Conservation (phyloP, 495 filamentous ascomycete species). For the Pseudevernia furfuracea region DNA sequence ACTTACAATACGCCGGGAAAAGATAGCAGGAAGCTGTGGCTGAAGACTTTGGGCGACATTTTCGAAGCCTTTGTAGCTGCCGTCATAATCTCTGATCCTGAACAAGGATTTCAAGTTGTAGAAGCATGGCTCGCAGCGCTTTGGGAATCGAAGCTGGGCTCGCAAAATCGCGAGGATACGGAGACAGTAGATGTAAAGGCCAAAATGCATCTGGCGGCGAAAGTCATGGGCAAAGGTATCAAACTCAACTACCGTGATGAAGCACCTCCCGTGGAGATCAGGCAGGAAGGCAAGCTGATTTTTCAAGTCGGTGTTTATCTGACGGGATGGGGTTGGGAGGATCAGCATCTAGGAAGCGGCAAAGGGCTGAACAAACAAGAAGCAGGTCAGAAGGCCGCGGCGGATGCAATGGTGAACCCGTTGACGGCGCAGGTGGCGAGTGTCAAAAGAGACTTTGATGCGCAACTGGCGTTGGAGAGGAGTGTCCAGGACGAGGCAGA, state of each 20-base stretch:
- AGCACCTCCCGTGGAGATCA: slow-evolving; percentile 39
- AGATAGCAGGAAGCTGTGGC: slow-evolving; percentile 33
- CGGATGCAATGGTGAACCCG: slow-evolving; percentile 54
- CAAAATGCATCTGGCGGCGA: slow-evolving; percentile 49
- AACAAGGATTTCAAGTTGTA: slow-evolving; percentile 49
- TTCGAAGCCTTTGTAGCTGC: slow-evolving; percentile 87
- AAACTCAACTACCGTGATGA: slow-evolving; percentile 61
- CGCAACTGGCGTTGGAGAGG: slow-evolving; percentile 14
- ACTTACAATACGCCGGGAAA: slow-evolving; percentile 27
- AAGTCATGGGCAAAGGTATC: slow-evolving; percentile 51
- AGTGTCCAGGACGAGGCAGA: background rate
- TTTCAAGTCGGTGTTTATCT: slow-evolving; percentile 67
- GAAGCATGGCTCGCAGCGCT: slow-evolving; percentile 61
- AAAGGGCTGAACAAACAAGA: slow-evolving; percentile 62
- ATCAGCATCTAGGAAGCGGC: slow-evolving; percentile 58
- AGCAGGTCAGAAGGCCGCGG: slow-evolving; percentile 65
- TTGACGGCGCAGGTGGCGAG: slow-evolving; percentile 48
- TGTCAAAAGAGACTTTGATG: slow-evolving; percentile 40
- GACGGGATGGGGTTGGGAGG: slow-evolving; percentile 63
- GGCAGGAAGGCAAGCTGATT: slow-evolving; percentile 49
- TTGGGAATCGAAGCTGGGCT: slow-evolving; percentile 48
- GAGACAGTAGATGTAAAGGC: slow-evolving; percentile 27
- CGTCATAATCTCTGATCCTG: slow-evolving; percentile 55
- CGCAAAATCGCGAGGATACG: slow-evolving; percentile 26
- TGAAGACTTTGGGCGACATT: slow-evolving; percentile 71